phyloP scores from a whole-genome alignment of 108 stramenopile genomes.

The Pelagomonas calceolata region DNA sequence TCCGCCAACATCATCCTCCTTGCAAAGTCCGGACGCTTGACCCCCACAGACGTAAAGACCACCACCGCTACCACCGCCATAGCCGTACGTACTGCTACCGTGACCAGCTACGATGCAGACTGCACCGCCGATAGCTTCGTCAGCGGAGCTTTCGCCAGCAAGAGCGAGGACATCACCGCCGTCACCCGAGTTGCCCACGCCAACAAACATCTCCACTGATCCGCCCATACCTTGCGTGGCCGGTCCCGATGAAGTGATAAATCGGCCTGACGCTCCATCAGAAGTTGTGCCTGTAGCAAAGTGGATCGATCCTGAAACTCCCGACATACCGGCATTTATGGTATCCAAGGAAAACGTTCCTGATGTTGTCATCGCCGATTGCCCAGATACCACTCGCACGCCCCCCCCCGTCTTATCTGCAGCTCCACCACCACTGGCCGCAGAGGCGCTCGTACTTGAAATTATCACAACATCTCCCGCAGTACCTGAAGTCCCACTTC shows the following conservation, averaged over 20 bases:
- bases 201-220: conserved; percentile 21
- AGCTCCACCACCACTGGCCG: neutral
- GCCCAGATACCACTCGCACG: conserved; percentile 10
- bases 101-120: conserved; percentile 39
- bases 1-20: neutral
- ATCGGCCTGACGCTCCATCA: conserved; percentile 16
- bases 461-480: conserved; percentile 20
- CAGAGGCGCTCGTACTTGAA: conserved; percentile 5
- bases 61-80: conserved; percentile 25
- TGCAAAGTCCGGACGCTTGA: neutral
- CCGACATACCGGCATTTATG: conserved; percentile 22
- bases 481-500: conserved; percentile 24
- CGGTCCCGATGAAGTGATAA: conserved; percentile 16
- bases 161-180: conserved; percentile 27
- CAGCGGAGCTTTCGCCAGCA: conserved; percentile 24
- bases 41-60: conserved; percentile 20
- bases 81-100: conserved; percentile 11
- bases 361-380: conserved; percentile 1
- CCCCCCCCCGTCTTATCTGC: conserved; percentile 11
- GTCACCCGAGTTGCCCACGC: conserved; percentile 14
- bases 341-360: conserved; percentile 14
- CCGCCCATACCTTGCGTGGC: conserved; percentile 24
- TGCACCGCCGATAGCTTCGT: conserved; percentile 14
- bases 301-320: conserved; percentile 19
- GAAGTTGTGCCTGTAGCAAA: conserved; percentile 26